Evolutionary conservation across 2,329 filamentous ascomycete species (phyloP).

Genomic region (Boeremia lycopersici): DNA sequence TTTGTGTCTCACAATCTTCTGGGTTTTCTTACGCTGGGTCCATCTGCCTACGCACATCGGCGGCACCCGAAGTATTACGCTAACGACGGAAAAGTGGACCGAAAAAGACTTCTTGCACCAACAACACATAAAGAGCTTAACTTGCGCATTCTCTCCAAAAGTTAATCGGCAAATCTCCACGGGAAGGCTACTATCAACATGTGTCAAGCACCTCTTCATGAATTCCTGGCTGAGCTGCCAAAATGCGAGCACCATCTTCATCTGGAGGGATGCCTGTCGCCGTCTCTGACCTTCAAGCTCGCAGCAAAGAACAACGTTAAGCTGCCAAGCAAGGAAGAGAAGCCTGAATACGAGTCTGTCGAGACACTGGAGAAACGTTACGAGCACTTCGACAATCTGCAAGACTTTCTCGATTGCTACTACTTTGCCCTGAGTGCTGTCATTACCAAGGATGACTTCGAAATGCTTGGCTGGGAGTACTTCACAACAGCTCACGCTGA

Average conservation of each 20-base stretch:
- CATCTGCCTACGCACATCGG: conserved; percentile 14
- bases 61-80: conserved; percentile 14
- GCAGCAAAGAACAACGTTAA: conserved; percentile 69
- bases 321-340: conserved; percentile 57
- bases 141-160: not conserved
- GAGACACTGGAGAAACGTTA: conserved; percentile 68
- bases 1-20: conserved; percentile 1
- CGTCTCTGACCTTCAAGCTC: conserved; percentile 71
- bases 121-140: conserved; percentile 8
- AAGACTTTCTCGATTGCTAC: conserved; percentile 81
- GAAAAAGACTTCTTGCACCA: conserved; percentile 13
- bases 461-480: conserved; percentile 74
- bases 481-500: conserved; percentile 68
- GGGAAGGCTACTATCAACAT: conserved; percentile 1
- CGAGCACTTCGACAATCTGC: conserved; percentile 69
- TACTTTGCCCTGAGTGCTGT: conserved; percentile 77
- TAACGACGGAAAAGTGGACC: conserved; percentile 17
- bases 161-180: conserved; percentile 1
- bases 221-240: conserved; percentile 57
- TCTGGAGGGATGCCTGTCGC: conserved; percentile 76
- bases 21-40: conserved; percentile 7
- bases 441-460: conserved; percentile 69
- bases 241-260: conserved; percentile 86
- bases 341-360: conserved; percentile 68
- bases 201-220: conserved; percentile 21